Percentiles rank a stretch among this genome's conserved stretches.
These are phyloP conservation scores for Isatis tinctoria DNA, from an alignment of 345 rosid genomes.

Conservation along the genomic window DNA sequence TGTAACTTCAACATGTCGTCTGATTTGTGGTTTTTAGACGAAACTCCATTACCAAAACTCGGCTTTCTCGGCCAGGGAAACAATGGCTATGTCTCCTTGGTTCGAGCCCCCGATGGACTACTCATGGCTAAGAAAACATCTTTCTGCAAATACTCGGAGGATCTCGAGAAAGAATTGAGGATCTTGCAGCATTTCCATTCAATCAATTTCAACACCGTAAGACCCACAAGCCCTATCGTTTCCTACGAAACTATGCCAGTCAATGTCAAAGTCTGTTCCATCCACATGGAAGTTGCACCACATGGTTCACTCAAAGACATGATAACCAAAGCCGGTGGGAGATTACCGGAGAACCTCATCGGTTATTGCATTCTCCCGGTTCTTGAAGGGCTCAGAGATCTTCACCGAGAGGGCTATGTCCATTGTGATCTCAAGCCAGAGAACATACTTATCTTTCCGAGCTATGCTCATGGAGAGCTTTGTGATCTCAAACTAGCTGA, in stretches of 20 bases:
- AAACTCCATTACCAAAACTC: conserved; percentile 10
- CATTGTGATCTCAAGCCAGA: conserved; percentile 10
- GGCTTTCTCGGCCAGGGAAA: conserved; percentile 20
- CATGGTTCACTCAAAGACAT: conserved; percentile 14
- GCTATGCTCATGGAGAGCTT: conserved; percentile 14
- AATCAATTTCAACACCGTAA: neutral
- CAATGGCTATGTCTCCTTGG: conserved; percentile 17
- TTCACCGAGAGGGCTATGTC: neutral
- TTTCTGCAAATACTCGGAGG: neutral
- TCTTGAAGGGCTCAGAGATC: conserved; percentile 12
- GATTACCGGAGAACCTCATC: neutral
- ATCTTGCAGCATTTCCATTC: neutral
- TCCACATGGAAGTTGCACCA: conserved; percentile 17
- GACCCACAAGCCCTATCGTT: neutral
- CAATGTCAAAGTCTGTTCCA: neutral
- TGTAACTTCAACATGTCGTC: neutral
- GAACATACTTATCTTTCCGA: conserved; percentile 12
- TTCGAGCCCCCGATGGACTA: conserved; percentile 1
- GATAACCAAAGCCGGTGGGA: neutral
- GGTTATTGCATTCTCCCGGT: neutral
- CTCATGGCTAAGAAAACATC: conserved; percentile 25
- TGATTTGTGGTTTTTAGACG: neutral
- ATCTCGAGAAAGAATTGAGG: conserved; percentile 8
- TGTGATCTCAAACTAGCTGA: conserved; percentile 13
- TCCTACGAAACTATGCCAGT: neutral